These are phyloP conservation scores for Ramularia endophylla DNA, from an alignment of 2,329 filamentous ascomycete species.

Conservation along the genomic window DNA sequence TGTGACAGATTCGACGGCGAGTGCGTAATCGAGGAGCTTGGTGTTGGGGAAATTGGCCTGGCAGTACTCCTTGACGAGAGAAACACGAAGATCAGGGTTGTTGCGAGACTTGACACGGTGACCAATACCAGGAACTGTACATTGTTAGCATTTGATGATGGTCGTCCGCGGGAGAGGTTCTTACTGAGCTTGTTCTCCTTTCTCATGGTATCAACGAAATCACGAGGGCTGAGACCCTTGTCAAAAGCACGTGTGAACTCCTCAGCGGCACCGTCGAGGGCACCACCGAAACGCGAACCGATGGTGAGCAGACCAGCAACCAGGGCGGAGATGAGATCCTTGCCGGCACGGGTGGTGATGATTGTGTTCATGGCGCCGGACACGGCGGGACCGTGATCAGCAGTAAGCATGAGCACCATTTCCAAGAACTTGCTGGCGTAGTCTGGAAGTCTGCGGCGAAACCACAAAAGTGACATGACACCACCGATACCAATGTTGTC, in stretches of 20 bases:
- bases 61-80: slow-evolving; percentile 99
- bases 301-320: slow-evolving; percentile 97
- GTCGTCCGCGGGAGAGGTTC: slow-evolving; percentile 25
- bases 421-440: slow-evolving; percentile 99
- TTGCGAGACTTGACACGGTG: slow-evolving; percentile 99
- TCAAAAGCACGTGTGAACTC: slow-evolving; percentile 98
- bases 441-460: slow-evolving; percentile 91
- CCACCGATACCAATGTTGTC: slow-evolving; percentile 99
- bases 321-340: slow-evolving; percentile 93
- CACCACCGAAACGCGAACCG: slow-evolving; percentile 96
- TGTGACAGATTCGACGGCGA: slow-evolving; percentile 95
- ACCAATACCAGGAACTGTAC: slow-evolving; percentile 81
- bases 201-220: slow-evolving; percentile 98
- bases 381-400: slow-evolving; percentile 96
- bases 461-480: slow-evolving; percentile 99
- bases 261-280: slow-evolving; percentile 92
- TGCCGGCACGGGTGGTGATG: slow-evolving; percentile 98
- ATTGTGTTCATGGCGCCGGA: slow-evolving; percentile 99
- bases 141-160: slow-evolving; percentile 24
- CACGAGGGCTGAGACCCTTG: slow-evolving; percentile 95
- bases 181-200: slow-evolving; percentile 98
- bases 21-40: slow-evolving; percentile 98
- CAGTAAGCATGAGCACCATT: slow-evolving; percentile 99
- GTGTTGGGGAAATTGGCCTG: slow-evolving; percentile 94
- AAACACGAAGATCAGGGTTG: slow-evolving; percentile 99